These are phyloP conservation scores for Metarhizium sp. DNA, from an alignment of 2,329 filamentous ascomycete genomes.

Conservation along the genomic window DNA sequence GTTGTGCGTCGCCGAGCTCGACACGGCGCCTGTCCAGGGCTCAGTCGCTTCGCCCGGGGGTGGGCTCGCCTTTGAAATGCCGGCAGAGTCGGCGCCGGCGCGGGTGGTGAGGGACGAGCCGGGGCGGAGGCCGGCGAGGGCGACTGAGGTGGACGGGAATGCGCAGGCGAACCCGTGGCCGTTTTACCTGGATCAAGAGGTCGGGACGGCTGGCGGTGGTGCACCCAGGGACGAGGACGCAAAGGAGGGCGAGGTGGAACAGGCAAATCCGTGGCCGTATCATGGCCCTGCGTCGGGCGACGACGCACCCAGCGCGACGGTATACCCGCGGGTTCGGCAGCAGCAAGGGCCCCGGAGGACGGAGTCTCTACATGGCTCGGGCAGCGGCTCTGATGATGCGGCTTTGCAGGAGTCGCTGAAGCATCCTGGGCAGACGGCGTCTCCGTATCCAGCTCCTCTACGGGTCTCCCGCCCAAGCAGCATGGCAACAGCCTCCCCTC, in stretches of 20 bases:
- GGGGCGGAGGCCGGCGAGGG: constrained; percentile 2
- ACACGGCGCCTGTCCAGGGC: constrained; percentile 12
- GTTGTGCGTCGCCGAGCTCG: constrained; percentile 21
- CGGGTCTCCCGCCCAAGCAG: not conserved
- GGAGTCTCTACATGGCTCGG: not conserved
- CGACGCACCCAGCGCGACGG: constrained; percentile 4
- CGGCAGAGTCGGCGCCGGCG: constrained; percentile 16
- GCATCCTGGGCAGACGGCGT: not conserved
- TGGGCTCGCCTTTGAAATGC: constrained; percentile 22
- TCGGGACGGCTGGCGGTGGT: not conserved
- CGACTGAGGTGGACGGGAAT: not conserved
- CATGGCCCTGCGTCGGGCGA: constrained; percentile 14
- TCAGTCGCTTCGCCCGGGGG: constrained; percentile 12
- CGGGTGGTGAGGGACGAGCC: constrained; percentile 6
- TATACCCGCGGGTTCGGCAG: constrained; percentile 1
- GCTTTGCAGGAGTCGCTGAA: not conserved
- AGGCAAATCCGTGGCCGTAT: constrained; percentile 25
- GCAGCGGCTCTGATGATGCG: not conserved
- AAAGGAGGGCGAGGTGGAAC: not conserved
- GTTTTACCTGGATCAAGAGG: constrained; percentile 17
- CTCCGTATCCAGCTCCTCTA: constrained; percentile 9
- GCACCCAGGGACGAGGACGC: not conserved
- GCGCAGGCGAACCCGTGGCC: constrained; percentile 20
- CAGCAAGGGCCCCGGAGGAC: not conserved
- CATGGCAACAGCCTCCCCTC: constrained; percentile 8